Evolutionary conservation across 345 rosid species (phyloP), one percentile per base, ranked within the genome.

Genomic region (Hibiscus syriacus): DNA sequence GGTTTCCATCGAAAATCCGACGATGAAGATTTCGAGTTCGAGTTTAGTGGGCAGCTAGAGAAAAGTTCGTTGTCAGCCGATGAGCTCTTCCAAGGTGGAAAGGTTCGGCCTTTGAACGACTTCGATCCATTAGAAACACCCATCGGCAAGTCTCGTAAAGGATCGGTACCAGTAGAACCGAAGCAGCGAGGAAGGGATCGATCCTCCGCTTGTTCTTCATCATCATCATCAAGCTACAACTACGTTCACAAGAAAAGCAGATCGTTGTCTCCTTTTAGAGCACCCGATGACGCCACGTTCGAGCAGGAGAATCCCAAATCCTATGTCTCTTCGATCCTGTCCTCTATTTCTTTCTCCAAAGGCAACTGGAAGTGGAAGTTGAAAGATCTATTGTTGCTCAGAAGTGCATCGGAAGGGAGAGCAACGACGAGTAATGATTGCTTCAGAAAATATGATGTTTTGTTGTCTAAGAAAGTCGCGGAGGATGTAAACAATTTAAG

Each of bases 361-460:
- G 75, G 77, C 0, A 74, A 79, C 71, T 81, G 74, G 94, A n/a
- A n/a, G n/a, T n/a, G n/a, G n/a, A n/a, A n/a, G n/a, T n/a, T n/a
- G n/a, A n/a, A n/a, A n/a, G n/a, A 93, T 70, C 79, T 92, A 0
- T 64, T 90, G 53, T 66, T 90, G n/a, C 91, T 91, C 73, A 79
- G 99, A 49, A 94, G 97, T 27, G 96, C 97, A 0, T 94, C 97
- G 0, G 97, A 94, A 70, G 97, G 99, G 2, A 77, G 96, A 43
- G 88, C 91, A 0, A n/a, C n/a, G n/a, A 78, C 92, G 2, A 70
- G 74, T 50, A 68, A 74, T 30, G 87, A 84, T 29, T 75, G 82
- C 0, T 65, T 86, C 32, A 75, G 73, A n/a, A 86, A 82, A 55
- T 89, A 80, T 65, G 69, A 74, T 3, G 67, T 73, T 2, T n/a